Conservation (phyloP, 176 grass and related monocot genomes). For the Oryza meyeriana region DNA sequence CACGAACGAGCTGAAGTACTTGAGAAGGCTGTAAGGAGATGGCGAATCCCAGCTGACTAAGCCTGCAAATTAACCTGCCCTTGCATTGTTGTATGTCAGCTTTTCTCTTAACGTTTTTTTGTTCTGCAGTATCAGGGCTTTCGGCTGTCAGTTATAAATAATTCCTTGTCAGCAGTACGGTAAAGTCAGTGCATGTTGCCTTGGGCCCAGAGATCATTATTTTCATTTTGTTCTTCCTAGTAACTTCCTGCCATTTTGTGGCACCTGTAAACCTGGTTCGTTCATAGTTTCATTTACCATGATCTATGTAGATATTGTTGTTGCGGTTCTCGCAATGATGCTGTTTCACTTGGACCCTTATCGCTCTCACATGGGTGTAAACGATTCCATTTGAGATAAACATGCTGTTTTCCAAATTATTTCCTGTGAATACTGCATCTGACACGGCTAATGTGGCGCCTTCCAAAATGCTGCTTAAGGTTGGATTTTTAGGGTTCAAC, state of each 20-base stretch:
- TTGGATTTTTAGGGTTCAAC: neutral
- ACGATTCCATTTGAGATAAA: neutral
- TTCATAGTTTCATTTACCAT: neutral
- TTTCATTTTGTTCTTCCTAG: neutral
- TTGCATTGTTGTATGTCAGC: neutral
- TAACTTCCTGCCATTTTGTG: neutral
- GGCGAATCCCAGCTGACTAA: slow-evolving; percentile 43
- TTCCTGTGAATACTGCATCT: too few relatives aligned
- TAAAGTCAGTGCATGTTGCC: neutral
- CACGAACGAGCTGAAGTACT: slow-evolving; percentile 44
- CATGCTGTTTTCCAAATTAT: neutral
- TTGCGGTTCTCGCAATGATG: neutral
- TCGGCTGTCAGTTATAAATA: neutral
- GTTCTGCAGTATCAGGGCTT: neutral
- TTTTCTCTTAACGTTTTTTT: neutral
- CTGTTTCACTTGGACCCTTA: neutral
- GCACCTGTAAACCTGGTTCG: neutral
- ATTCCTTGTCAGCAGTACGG: neutral
- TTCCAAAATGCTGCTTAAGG: neutral
- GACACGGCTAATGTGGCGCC: too few relatives aligned
- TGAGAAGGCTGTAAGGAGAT: slow-evolving; percentile 55
- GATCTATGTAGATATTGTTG: neutral
- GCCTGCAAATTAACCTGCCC: neutral
- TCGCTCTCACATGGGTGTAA: neutral
- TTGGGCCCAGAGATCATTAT: neutral